phyloP scores from a whole-genome alignment of 345 rosid genomes.

The Populus tremula region DNA sequence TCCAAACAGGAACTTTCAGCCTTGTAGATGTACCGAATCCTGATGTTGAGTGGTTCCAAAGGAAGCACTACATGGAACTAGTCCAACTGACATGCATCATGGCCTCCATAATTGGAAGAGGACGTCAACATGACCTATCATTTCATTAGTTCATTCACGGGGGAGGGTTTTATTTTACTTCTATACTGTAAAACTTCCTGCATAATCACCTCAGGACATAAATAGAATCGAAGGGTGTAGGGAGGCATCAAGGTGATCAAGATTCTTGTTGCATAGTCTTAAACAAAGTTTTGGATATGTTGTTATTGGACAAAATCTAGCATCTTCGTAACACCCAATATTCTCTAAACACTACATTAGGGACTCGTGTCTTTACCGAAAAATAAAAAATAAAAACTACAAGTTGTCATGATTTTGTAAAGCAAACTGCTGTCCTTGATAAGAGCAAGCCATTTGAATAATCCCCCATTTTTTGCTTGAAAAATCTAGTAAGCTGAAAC shows the following conservation, averaged over 20 bases:
- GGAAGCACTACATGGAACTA: neutral
- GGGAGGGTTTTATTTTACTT: neutral
- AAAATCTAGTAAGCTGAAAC: neutral
- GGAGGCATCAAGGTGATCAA: conserved; percentile 23
- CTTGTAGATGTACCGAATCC: neutral
- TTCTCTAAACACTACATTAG: neutral
- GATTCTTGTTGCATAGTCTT: conserved; percentile 24
- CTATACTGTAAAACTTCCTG: no score
- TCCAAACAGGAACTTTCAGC: neutral
- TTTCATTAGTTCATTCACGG: neutral
- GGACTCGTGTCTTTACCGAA: neutral
- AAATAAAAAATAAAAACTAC: neutral
- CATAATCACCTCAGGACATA: neutral
- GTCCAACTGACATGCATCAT: neutral
- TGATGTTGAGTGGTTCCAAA: neutral
- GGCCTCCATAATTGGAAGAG: neutral
- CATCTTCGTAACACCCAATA: conserved; percentile 19
- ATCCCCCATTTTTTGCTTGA: neutral
- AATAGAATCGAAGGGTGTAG: neutral
- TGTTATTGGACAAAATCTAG: conserved; percentile 23
- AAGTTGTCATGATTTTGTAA: neutral
- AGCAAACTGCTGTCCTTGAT: neutral
- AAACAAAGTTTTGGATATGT: neutral
- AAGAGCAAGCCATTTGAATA: neutral
- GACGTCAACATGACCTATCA: neutral